Percentiles rank a stretch among this genome's conserved stretches.
Conservation (phyloP, 2,329 filamentous ascomycete genomes). For the Geosmithia morbida region DNA sequence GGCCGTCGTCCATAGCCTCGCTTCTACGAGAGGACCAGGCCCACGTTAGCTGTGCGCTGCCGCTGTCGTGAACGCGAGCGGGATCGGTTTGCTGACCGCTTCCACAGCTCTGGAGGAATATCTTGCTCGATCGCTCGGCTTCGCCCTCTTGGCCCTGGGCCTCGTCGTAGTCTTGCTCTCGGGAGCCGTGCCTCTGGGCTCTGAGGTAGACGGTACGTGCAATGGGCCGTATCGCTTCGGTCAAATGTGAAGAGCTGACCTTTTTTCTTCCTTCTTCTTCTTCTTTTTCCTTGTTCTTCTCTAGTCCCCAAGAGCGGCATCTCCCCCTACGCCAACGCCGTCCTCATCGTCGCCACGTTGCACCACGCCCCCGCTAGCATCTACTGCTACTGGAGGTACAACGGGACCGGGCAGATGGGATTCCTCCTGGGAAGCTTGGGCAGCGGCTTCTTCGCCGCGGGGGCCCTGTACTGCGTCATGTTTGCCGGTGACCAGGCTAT, state of each 20-base stretch:
- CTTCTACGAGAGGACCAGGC: slow-evolving; percentile 22
- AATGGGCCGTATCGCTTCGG: neutral
- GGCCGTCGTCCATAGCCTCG: slow-evolving; percentile 30
- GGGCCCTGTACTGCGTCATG: slow-evolving; percentile 28
- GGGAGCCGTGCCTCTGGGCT: slow-evolving; percentile 52
- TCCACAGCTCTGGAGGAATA: slow-evolving; percentile 24
- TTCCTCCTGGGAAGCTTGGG: slow-evolving; percentile 47
- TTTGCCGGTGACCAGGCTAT: slow-evolving; percentile 22
- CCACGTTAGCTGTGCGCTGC: slow-evolving; percentile 13
- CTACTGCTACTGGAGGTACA: slow-evolving; percentile 56
- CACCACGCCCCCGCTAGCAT: slow-evolving; percentile 51
- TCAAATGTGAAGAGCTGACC: neutral
- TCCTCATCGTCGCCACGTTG: slow-evolving; percentile 47
- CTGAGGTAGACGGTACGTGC: slow-evolving; percentile 23
- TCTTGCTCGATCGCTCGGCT: slow-evolving; percentile 56
- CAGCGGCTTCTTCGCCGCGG: slow-evolving; percentile 38
- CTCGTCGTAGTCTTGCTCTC: slow-evolving; percentile 53
- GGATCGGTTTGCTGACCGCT: too few species aligned
- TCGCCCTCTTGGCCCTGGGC: slow-evolving; percentile 51
- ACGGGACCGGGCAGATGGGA: slow-evolving; percentile 36
- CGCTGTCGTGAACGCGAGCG: too few species aligned
- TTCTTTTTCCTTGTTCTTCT: slow-evolving; percentile 1
- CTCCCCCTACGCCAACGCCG: slow-evolving; percentile 51
- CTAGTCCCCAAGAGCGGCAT: slow-evolving; percentile 22
- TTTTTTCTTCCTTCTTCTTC: slow-evolving; percentile 1